Percentiles rank a stretch among this genome's conserved stretches.
Evolutionary conservation across 345 rosid genomes (phyloP).

Genomic region (Salix brachista): DNA sequence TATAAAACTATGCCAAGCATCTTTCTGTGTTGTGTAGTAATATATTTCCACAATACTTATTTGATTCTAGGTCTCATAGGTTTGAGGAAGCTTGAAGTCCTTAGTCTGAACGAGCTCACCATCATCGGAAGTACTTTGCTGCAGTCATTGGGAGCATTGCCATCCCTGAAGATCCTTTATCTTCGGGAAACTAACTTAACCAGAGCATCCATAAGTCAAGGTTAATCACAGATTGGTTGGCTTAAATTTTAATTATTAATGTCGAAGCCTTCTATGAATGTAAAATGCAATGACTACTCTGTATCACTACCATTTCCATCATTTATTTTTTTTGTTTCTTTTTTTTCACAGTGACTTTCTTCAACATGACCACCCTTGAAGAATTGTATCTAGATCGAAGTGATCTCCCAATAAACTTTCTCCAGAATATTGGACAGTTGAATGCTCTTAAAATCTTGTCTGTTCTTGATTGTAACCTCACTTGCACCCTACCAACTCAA

Average conservation of each 20-base stretch:
- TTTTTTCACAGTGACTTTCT: not conserved
- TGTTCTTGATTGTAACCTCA: not conserved
- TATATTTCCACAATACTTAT: no score
- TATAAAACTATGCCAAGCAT: no score
- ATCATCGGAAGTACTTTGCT: no score
- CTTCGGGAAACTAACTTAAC: fast-evolving
- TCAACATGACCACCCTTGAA: not conserved
- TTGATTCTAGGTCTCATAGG: no score
- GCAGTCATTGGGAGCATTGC: no score
- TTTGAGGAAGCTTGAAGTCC: no score
- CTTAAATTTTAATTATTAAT: not conserved
- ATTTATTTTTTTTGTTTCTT: no score
- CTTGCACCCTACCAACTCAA: not conserved
- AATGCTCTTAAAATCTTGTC: not conserved
- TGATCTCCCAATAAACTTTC: not conserved
- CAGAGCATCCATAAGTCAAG: not conserved
- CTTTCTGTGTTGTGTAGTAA: no score
- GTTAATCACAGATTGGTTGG: not conserved
- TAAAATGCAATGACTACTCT: no score
- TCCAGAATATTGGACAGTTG: not conserved
- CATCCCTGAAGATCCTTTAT: not conserved
- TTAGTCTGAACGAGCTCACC: no score
- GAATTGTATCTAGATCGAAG: fast-evolving
- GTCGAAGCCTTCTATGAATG: no score
- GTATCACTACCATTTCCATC: no score